Percentiles rank a stretch among this genome's conserved stretches.
These are phyloP conservation scores for Plasmodium cynomolgi DNA, from an alignment of 169 alveolate genomes.

Conservation along the genomic window DNA sequence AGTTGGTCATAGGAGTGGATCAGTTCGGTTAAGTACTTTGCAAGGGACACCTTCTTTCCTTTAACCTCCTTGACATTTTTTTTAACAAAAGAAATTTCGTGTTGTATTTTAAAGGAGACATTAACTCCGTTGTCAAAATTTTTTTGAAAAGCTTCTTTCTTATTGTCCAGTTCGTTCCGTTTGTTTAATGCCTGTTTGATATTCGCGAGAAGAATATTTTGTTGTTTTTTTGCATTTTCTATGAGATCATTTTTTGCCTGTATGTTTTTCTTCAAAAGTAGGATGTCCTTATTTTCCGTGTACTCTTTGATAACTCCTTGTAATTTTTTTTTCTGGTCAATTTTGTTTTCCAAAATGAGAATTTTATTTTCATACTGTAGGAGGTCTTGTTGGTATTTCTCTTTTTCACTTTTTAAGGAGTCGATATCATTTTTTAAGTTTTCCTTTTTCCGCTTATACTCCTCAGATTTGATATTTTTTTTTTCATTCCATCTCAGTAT, in stretches of 20 bases:
- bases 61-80: constrained; percentile 24
- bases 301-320: constrained; percentile 53
- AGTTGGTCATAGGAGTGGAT: constrained; percentile 27
- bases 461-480: constrained; percentile 27
- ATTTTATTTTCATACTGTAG: constrained; percentile 66
- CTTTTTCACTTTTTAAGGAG: constrained; percentile 38
- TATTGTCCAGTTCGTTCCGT: constrained; percentile 67
- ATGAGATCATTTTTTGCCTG: constrained; percentile 34
- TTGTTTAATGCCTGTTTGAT: constrained; percentile 70
- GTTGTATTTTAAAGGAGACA: constrained; percentile 65
- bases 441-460: constrained; percentile 31
- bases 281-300: constrained; percentile 63
- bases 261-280: constrained; percentile 22
- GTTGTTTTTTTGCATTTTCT: constrained; percentile 69
- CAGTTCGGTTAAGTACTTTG: constrained; percentile 9
- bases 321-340: constrained; percentile 29
- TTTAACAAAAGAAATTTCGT: constrained; percentile 64
- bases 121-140: constrained; percentile 67
- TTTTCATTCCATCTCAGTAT: constrained; percentile 53
- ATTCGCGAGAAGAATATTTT: constrained; percentile 44
- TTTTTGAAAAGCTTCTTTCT: constrained; percentile 64
- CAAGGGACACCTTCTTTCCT: constrained; percentile 13
- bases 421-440: constrained; percentile 26
- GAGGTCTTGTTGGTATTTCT: constrained; percentile 64
- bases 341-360: constrained; percentile 37